A percentile compares a stretch with the other conserved stretches of the same genome.
Evolutionary conservation across 257 asterid species (phyloP).

Genomic region (Cruciata laevipes): DNA sequence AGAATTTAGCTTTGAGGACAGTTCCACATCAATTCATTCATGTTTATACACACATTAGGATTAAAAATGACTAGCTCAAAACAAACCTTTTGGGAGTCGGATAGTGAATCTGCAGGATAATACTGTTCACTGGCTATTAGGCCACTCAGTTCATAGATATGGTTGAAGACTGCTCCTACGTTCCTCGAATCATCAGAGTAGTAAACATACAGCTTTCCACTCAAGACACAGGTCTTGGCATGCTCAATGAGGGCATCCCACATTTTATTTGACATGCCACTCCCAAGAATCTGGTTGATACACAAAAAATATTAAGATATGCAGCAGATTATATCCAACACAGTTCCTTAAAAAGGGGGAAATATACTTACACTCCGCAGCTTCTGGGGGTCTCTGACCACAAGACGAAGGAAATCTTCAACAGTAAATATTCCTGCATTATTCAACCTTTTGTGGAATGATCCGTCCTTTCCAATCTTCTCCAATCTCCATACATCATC

Average conservation of each 20-base stretch:
- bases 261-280: conserved; percentile 99
- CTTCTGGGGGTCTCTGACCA: conserved; percentile 81
- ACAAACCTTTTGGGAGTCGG: conserved; percentile 91
- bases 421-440: conserved; percentile 71
- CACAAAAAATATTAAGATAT: background rate
- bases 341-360: background rate
- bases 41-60: background rate
- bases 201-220: conserved; percentile 86
- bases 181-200: conserved; percentile 74
- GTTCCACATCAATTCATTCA: background rate
- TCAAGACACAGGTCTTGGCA: conserved; percentile 85
- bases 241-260: conserved; percentile 97
- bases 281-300: conserved; percentile 73
- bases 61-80: background rate
- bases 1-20: background rate
- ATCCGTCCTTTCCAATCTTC: conserved; percentile 99
- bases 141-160: conserved; percentile 85
- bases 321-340: background rate
- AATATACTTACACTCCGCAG: conserved; percentile 61
- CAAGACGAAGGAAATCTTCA: conserved; percentile 89
- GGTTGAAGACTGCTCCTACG: conserved; percentile 83
- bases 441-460: conserved; percentile 91
- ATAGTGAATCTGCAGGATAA: conserved; percentile 77
- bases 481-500: conserved; percentile 99
- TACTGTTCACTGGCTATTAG: conserved; percentile 77